Base-by-base conservation (phyloP, 2,329 filamentous ascomycete species). In the Hypocrella siamensis region DNA sequence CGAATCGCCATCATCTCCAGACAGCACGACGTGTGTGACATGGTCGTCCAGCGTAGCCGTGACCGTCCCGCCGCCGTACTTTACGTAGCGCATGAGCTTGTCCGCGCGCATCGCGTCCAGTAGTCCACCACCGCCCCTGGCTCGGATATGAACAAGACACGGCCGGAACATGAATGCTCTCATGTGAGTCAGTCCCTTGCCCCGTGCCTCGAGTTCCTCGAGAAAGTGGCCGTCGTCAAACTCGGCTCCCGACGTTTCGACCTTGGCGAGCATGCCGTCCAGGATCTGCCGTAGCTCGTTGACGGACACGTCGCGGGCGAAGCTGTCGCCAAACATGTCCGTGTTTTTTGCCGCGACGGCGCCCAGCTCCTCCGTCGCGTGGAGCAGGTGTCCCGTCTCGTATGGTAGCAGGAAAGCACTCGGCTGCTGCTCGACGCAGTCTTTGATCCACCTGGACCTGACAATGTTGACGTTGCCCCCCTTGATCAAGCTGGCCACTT, bases 311-410 rank as follows among this genome's bases (percentile, higher is more conserved):
- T 93, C 75, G 4, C 86, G 65, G 1, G 75, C 68, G 52, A 82
- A 96, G 46, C 84, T 86, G 49, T 98, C 90, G 1, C 79, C 80
- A 43, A 73, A 90, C 32, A 65, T 58, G 49, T 98, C 90, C 2
- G 79, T 65, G 40, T 79, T 81, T 3, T 58, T 56, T 24, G 67
- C 61, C 8, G 77, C 70, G 6, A 62, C 58, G 6, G 59, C 58
- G 26, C 57, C 53, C 33, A 75, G 61, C 2, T 60, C 63, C 4
- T 74, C 67, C 0, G 66, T 70, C 0, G 72, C 72, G 44, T 78
- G 73, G 38, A 90, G 78, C 43, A 96, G 61, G 44, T 96, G 85
- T 0, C 63, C 43, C 3, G 57, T 62, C 40, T 71, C 67, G 26
- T 63, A 65, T 1, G 67, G 65, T 4, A 93, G 69, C 6, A 93